These are phyloP conservation scores for Byssoonygena ceratinophila DNA, from an alignment of 2,329 filamentous ascomycete genomes.

Conservation along the genomic window DNA sequence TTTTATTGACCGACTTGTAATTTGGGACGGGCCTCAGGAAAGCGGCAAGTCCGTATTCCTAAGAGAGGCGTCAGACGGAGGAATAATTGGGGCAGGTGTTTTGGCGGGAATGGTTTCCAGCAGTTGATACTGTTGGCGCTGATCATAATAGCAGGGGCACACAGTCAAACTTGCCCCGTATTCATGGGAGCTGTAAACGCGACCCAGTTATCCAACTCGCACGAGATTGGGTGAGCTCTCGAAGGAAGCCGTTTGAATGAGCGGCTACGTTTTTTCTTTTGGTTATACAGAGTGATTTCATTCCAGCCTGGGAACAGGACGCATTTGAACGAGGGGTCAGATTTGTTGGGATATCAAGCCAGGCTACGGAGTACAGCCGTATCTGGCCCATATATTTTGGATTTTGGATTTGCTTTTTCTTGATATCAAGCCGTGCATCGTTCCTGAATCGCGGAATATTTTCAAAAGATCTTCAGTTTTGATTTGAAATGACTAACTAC, in stretches of 20 bases:
- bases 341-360: not conserved
- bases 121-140: not conserved
- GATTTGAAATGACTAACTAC: not conserved
- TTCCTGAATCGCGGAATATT: not conserved
- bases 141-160: not conserved
- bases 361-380: not conserved
- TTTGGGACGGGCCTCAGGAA: conserved; percentile 27
- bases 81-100: conserved; percentile 42
- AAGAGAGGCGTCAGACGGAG: conserved; percentile 40
- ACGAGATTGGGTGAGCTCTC: not conserved
- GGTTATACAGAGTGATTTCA: not conserved
- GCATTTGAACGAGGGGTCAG: not conserved
- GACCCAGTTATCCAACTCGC: not conserved
- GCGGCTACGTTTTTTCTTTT: not conserved
- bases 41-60: conserved; percentile 38
- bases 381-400: not conserved
- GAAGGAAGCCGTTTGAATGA: not conserved
- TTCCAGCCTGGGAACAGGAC: not conserved
- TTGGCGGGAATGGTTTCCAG: conserved; percentile 33
- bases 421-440: not conserved
- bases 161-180: too few relatives aligned
- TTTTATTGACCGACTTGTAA: conserved; percentile 47
- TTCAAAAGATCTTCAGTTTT: not conserved
- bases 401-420: not conserved
- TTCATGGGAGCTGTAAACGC: too few relatives aligned